These are phyloP conservation scores for Nicotiana attenuata DNA, from an alignment of 257 asterid species.

Conservation along the genomic window DNA sequence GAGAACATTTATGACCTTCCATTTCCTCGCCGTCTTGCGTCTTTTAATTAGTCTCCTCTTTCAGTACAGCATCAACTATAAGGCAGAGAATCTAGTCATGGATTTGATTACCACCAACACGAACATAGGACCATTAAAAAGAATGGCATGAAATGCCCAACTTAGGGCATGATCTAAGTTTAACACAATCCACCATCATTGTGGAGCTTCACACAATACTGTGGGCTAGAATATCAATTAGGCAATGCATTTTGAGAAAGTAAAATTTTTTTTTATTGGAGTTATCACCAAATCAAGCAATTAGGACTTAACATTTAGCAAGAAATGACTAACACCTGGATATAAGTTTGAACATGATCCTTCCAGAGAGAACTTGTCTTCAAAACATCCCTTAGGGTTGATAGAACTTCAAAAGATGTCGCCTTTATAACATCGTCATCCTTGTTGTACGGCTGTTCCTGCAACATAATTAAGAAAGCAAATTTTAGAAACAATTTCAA, in stretches of 20 bases:
- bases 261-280: neutral
- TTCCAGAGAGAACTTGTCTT: conserved; percentile 93
- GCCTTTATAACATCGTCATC: conserved; percentile 92
- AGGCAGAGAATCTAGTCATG: neutral
- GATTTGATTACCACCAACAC: neutral
- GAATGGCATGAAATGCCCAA: neutral
- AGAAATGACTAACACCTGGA: conserved; percentile 50
- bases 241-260: neutral
- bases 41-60: neutral
- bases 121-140: neutral
- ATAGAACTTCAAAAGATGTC: conserved; percentile 89
- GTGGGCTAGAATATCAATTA: neutral
- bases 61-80: neutral
- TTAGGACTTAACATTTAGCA: neutral
- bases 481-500: conserved; percentile 1
- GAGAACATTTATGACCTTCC: neutral
- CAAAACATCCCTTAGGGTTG: conserved; percentile 85
- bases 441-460: conserved; percentile 81
- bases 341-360: conserved; percentile 95
- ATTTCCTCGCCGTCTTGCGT: neutral
- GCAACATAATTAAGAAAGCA: conserved; percentile 27
- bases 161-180: neutral
- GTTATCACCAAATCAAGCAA: neutral
- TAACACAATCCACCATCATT: neutral
- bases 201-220: neutral